These are phyloP conservation scores for Aristolochia fimbriata DNA, from an alignment of 164 flowering plant species.

Conservation along the genomic window DNA sequence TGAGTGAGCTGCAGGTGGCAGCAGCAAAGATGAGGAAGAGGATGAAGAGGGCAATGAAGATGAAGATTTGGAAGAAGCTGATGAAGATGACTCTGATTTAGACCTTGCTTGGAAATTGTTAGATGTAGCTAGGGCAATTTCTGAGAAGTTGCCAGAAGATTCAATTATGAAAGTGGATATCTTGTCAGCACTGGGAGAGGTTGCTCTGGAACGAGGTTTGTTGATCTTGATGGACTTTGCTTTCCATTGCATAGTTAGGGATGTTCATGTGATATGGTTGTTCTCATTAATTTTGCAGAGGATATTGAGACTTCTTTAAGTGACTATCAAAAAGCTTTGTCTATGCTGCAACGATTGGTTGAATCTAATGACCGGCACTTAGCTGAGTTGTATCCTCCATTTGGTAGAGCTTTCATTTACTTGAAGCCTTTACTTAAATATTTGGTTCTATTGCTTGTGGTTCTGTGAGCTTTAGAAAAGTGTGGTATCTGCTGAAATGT, in stretches of 20 bases:
- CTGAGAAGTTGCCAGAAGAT: slow-evolving; percentile 63
- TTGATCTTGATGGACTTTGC: not conserved
- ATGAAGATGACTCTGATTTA: slow-evolving; percentile 92
- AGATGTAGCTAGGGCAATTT: slow-evolving; percentile 88
- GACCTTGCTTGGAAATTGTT: slow-evolving; percentile 98
- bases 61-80: slow-evolving; percentile 58
- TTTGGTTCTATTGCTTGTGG: no score
- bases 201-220: slow-evolving; percentile 89
- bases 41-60: slow-evolving; percentile 48
- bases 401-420: not conserved
- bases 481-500: no score
- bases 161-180: slow-evolving; percentile 87
- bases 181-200: slow-evolving; percentile 83
- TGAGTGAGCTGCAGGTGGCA: slow-evolving; percentile 11
- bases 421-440: no score
- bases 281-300: slow-evolving; percentile 40
- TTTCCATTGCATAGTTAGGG: not conserved
- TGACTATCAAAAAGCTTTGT: slow-evolving; percentile 77
- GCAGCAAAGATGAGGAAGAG: slow-evolving; percentile 36
- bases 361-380: slow-evolving; percentile 80
- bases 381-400: slow-evolving; percentile 87
- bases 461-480: not conserved
- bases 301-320: slow-evolving; percentile 84
- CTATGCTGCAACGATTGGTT: slow-evolving; percentile 68
- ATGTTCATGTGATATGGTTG: not conserved